A percentile compares a stretch with the other conserved stretches of the same genome.
These are phyloP conservation scores for Penicillium diatomitis DNA, from an alignment of 495 filamentous ascomycete genomes.

Conservation along the genomic window DNA sequence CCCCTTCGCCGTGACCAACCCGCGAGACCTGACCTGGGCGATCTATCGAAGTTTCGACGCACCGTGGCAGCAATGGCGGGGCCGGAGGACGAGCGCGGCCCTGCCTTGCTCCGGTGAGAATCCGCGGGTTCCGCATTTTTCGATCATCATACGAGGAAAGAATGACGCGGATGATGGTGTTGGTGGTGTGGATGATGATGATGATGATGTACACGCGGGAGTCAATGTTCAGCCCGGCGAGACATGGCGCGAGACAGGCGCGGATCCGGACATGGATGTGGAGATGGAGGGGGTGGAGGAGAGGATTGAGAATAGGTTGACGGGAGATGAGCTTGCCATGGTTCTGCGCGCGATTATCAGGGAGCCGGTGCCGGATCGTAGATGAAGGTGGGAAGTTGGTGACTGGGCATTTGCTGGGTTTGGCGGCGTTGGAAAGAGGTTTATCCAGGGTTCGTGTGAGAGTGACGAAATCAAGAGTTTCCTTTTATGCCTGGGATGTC, in stretches of 20 bases:
- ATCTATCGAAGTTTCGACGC: background rate
- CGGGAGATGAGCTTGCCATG: background rate
- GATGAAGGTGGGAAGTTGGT: no score
- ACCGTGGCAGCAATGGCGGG: background rate
- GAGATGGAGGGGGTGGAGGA: background rate
- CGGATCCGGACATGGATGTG: background rate
- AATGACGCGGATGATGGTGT: background rate
- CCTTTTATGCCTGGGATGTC: no score
- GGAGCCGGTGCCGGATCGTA: background rate
- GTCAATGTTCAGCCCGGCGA: background rate
- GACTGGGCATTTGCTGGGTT: no score
- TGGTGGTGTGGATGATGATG: background rate
- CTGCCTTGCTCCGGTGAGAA: background rate
- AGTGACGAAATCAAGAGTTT: no score
- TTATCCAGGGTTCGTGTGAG: no score
- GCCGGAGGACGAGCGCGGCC: background rate
- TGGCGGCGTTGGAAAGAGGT: no score
- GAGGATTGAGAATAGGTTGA: background rate
- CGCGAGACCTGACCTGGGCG: background rate
- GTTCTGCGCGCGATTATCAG: background rate
- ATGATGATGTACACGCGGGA: background rate
- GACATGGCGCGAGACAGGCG: no score
- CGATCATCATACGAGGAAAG: background rate
- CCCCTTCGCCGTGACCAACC: background rate
- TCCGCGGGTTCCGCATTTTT: background rate